Conservation (phyloP, 352 stramenopile species). For the Phytophthora pseudosyringae region DNA sequence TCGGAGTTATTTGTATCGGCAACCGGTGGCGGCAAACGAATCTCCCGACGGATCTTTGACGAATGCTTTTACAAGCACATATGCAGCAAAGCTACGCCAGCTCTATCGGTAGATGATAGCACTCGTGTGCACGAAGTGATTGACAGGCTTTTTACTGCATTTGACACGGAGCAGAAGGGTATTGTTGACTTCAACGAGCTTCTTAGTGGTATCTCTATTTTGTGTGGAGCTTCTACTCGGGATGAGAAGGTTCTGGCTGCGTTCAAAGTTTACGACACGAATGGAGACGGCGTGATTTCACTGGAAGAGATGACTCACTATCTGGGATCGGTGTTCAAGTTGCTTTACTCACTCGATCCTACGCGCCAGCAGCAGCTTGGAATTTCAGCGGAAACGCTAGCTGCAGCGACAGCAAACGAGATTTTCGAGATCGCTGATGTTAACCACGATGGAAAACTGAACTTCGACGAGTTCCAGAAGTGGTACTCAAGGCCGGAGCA, state of each 20-base stretch:
- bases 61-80: slow-evolving; percentile 80
- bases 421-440: slow-evolving; percentile 91
- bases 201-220: slow-evolving; percentile 70
- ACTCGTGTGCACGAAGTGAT: slow-evolving; percentile 75
- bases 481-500: slow-evolving; percentile 83
- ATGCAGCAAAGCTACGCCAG: slow-evolving; percentile 34
- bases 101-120: slow-evolving; percentile 53
- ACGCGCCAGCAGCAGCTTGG: slow-evolving; percentile 63
- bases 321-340: slow-evolving; percentile 83
- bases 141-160: slow-evolving; percentile 75
- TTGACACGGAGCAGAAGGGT: slow-evolving; percentile 78
- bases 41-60: slow-evolving; percentile 75
- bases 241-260: slow-evolving; percentile 77
- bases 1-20: slow-evolving; percentile 61
- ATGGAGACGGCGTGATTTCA: slow-evolving; percentile 85
- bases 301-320: slow-evolving; percentile 89
- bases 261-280: slow-evolving; percentile 88
- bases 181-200: slow-evolving; percentile 83
- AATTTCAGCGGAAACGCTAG: slow-evolving; percentile 68
- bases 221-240: slow-evolving; percentile 60
- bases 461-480: slow-evolving; percentile 84
- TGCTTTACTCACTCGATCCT: slow-evolving; percentile 79
- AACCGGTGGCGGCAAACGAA: slow-evolving; percentile 53
- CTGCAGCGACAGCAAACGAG: slow-evolving; percentile 65
- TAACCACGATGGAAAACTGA: slow-evolving; percentile 86